phyloP scores from a whole-genome alignment of 2,329 filamentous ascomycete species.

The Peltaster fructicola region DNA sequence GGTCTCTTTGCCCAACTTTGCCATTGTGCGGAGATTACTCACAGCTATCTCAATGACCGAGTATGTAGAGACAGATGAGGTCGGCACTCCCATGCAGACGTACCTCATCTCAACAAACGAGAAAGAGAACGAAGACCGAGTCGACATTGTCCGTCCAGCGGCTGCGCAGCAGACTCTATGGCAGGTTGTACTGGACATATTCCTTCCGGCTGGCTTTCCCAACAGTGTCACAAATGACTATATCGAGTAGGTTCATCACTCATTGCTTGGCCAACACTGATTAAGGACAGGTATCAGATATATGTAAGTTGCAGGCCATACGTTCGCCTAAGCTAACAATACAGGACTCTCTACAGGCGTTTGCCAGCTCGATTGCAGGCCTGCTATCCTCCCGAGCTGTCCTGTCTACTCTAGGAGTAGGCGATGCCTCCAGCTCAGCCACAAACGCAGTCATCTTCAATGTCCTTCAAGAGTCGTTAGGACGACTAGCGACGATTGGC shows the following conservation, averaged over 20 bases:
- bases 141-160: conserved; percentile 5
- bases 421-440: conserved; percentile 59
- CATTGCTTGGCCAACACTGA: conserved; percentile 2
- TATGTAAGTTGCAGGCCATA: conserved; percentile 32
- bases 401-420: conserved; percentile 62
- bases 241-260: conserved; percentile 39
- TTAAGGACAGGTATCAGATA: conserved; percentile 41
- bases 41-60: no score
- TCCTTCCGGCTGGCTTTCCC: conserved; percentile 76
- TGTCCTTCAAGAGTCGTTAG: conserved; percentile 66
- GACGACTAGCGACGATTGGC: conserved; percentile 65
- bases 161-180: conserved; percentile 13
- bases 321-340: background rate
- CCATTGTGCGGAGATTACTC: no score
- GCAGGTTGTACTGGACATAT: conserved; percentile 44
- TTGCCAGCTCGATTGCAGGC: conserved; percentile 64
- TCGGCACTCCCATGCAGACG: conserved; percentile 30
- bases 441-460: conserved; percentile 69
- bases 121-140: conserved; percentile 5
- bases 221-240: conserved; percentile 77
- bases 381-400: conserved; percentile 69
- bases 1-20: no score
- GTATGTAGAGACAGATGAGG: conserved; percentile 29
- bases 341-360: conserved; percentile 64
- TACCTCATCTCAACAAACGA: conserved; percentile 28